Percentiles rank a stretch among this genome's conserved stretches.
phyloP scores from a whole-genome alignment of 2,329 filamentous ascomycete species.

The Mollisia scopiformis region DNA sequence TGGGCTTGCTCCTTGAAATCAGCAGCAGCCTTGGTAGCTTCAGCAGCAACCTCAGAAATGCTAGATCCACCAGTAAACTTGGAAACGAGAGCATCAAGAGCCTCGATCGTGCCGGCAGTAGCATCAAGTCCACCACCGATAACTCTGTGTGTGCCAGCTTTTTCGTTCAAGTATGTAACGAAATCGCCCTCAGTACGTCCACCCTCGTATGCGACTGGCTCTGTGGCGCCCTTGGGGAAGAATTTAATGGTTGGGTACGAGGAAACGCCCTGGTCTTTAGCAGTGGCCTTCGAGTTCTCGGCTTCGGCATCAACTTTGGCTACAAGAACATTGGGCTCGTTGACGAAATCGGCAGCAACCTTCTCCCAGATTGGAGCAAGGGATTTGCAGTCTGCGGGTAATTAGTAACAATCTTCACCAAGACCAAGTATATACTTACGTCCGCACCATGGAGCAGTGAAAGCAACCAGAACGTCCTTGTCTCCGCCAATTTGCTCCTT shows the following conservation, averaged over 20 bases:
- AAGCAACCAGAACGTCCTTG: constrained; percentile 91
- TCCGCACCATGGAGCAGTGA: constrained; percentile 98
- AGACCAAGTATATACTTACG: constrained; percentile 58
- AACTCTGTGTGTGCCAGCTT: constrained; percentile 84
- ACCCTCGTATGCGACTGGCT: constrained; percentile 71
- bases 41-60: constrained; percentile 65
- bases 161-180: constrained; percentile 81
- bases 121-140: constrained; percentile 79
- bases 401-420: neutral
- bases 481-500: constrained; percentile 77
- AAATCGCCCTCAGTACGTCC: constrained; percentile 78
- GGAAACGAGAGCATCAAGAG: constrained; percentile 74
- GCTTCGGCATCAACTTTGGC: constrained; percentile 96
- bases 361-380: constrained; percentile 91
- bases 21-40: constrained; percentile 73
- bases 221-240: constrained; percentile 84
- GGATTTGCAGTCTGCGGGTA: constrained; percentile 82
- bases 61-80: constrained; percentile 66
- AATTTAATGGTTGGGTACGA: constrained; percentile 98
- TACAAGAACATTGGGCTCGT: constrained; percentile 78
- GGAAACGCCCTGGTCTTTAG: constrained; percentile 74
- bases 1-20: constrained; percentile 63
- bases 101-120: constrained; percentile 79
- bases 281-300: constrained; percentile 78
- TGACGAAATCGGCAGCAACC: constrained; percentile 78